Conservation (phyloP, 2,329 filamentous ascomycete species). For the Camillea tinctor region DNA sequence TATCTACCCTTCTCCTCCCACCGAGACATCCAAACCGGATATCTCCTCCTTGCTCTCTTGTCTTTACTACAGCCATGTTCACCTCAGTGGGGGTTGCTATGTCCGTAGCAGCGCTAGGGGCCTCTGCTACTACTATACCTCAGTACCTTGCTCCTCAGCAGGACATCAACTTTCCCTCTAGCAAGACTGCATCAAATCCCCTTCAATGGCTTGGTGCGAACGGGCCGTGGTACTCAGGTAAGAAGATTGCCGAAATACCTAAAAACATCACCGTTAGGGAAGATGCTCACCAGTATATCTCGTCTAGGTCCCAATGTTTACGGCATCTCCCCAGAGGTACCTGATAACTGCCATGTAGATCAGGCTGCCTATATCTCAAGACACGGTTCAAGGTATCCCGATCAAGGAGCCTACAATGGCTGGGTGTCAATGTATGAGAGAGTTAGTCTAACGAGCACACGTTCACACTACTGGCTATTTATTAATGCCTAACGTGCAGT, state of each 20-base stretch:
- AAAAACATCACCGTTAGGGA: neutral
- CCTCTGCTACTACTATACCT: slow-evolving; percentile 10
- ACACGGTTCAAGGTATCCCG: slow-evolving; percentile 64
- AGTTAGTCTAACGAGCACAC: slow-evolving; percentile 28
- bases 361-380: slow-evolving; percentile 59
- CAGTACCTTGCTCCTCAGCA: slow-evolving; percentile 30
- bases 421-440: slow-evolving; percentile 51
- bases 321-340: slow-evolving; percentile 52
- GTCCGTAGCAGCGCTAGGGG: slow-evolving; percentile 9
- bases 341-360: slow-evolving; percentile 57
- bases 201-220: slow-evolving; percentile 52
- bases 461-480: neutral
- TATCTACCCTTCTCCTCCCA: neutral
- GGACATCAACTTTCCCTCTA: slow-evolving; percentile 32
- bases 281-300: neutral
- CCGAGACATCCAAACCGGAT: neutral
- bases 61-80: slow-evolving; percentile 10
- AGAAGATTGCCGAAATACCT: slow-evolving; percentile 9
- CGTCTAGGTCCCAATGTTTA: slow-evolving; percentile 54
- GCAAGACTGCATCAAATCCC: slow-evolving; percentile 38
- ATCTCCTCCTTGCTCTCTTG: neutral
- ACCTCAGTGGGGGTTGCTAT: slow-evolving; percentile 6
- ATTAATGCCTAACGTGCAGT: slow-evolving; percentile 36
- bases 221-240: slow-evolving; percentile 52
- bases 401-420: slow-evolving; percentile 56